A percentile compares a stretch with the other conserved stretches of the same genome.
These are phyloP conservation scores for Kitagawia praeruptora DNA, from an alignment of 129 eudicot genomes.

Conservation along the genomic window DNA sequence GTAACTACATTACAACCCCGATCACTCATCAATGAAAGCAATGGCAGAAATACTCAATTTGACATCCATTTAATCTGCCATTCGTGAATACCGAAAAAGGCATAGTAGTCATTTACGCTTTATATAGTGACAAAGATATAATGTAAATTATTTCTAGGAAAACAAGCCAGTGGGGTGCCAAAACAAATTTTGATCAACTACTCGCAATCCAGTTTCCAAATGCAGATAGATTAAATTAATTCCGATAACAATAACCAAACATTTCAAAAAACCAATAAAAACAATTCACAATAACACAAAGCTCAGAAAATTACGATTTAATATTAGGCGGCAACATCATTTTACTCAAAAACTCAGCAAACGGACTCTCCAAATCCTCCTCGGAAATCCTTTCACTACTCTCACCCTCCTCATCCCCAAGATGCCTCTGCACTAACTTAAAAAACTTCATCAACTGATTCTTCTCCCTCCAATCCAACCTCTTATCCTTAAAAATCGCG, in stretches of 20 bases:
- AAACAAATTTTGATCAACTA: too few relatives aligned
- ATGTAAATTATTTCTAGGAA: too few relatives aligned
- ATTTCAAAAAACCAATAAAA: neutral
- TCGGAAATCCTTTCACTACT: constrained; percentile 33
- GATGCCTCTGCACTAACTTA: constrained; percentile 70
- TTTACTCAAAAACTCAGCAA: constrained; percentile 52
- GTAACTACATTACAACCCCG: too few relatives aligned
- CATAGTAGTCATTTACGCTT: too few relatives aligned
- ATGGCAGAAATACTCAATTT: too few relatives aligned
- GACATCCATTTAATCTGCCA: too few relatives aligned
- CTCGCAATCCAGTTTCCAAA: neutral
- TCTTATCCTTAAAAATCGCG: constrained; percentile 63
- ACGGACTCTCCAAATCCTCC: constrained; percentile 79
- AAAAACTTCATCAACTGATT: constrained; percentile 71
- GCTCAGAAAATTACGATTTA: constrained; percentile 38
- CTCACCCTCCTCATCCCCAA: constrained; percentile 19
- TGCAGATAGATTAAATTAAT: neutral
- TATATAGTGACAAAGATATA: too few relatives aligned
- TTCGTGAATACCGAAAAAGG: too few relatives aligned
- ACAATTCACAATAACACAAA: neutral
- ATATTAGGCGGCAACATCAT: constrained; percentile 57
- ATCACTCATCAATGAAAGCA: too few relatives aligned
- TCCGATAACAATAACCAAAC: neutral
- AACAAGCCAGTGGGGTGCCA: neutral
- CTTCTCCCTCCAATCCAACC: constrained; percentile 50